Evolutionary conservation across 108 stramenopile species (phyloP).

Genomic region (Cyclotella cryptica): DNA sequence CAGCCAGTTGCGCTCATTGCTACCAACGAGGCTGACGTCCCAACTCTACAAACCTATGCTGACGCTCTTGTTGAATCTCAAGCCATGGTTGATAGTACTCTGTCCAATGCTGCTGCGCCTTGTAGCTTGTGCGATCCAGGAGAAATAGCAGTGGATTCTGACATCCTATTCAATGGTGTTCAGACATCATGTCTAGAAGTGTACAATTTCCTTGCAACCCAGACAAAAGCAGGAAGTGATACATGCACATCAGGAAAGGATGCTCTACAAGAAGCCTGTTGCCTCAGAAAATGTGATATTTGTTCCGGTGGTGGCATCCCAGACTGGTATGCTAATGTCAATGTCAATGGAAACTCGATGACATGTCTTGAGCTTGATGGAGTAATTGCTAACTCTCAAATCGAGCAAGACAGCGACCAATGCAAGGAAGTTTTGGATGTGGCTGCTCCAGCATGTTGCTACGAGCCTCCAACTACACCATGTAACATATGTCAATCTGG

Average conservation of each 20-base stretch:
- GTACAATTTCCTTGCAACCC: conserved; percentile 50
- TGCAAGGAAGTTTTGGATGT: conserved; percentile 44
- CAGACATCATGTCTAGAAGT: conserved; percentile 47
- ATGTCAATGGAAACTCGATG: conserved; percentile 54
- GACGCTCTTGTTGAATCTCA: conserved; percentile 25
- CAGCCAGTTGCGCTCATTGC: conserved; percentile 87
- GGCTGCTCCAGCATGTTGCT: conserved; percentile 54
- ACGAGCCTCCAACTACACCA: conserved; percentile 47
- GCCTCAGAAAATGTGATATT: conserved; percentile 51
- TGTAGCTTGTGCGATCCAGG: conserved; percentile 44
- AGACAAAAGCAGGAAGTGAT: conserved; percentile 48
- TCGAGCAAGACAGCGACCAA: conserved; percentile 39
- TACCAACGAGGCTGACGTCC: conserved; percentile 70
- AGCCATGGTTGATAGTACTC: not conserved
- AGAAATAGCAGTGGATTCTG: conserved; percentile 37
- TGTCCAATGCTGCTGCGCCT: conserved; percentile 34
- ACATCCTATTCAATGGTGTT: conserved; percentile 53
- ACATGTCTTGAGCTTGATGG: conserved; percentile 55
- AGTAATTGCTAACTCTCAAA: conserved; percentile 36
- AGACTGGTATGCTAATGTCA: conserved; percentile 57
- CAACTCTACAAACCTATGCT: conserved; percentile 71
- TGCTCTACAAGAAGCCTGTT: conserved; percentile 46
- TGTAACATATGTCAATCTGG: conserved; percentile 50
- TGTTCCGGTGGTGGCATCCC: conserved; percentile 54
- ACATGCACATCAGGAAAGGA: conserved; percentile 41